Evolutionary conservation across 73 alveolate species (phyloP), one percentile per base, ranked within the genome.

Genomic region (Paramecium bursaria): DNA sequence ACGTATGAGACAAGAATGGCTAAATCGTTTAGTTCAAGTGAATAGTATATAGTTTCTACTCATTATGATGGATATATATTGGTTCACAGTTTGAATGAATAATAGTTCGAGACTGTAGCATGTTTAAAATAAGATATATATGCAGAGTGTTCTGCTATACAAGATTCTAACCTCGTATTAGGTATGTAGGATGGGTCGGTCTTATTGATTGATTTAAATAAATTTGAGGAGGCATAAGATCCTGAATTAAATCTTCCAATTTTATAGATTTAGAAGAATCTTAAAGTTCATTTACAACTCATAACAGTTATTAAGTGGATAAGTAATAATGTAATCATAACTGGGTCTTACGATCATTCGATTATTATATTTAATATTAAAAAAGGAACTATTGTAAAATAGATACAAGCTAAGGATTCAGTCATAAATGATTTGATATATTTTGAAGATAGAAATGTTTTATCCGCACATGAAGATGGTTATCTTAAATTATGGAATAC

Each of bases 291-390:
- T 67, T 15, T 19, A 33, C 44, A 67, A 27, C 22, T 39, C n/a
- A 67, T 67, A 35, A 67, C 82, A 3, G 33, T 35, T 19, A 39
- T 53, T 67, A 13, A 31, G 44, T 67, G 82, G 82, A 42, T 67
- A 9, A 31, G 55, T 21, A 33, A 67, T 35, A 67, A 42, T 21
- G 22, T 47, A 11, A 42, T 67, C 21, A 5, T 67, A n/a, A 67
- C 82, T 14, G 57, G 82, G 3, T 67, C 82, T 9, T 67, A 33
- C 21, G 82, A 67, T 67, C 82, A 67, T 42, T 67, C 82, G 0
- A 67, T 67, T 17, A 25, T 42, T 15, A 2, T 67, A 2, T 67
- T 67, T n/a, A 67, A 67, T 67, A 33, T 15, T 17, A 67, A 47
- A 67, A 67, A 42, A 33, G 55, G 7, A 33, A 11, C 82, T 9